phyloP scores from a whole-genome alignment of 73 alveolate species.

The Uronychia binucleata region DNA sequence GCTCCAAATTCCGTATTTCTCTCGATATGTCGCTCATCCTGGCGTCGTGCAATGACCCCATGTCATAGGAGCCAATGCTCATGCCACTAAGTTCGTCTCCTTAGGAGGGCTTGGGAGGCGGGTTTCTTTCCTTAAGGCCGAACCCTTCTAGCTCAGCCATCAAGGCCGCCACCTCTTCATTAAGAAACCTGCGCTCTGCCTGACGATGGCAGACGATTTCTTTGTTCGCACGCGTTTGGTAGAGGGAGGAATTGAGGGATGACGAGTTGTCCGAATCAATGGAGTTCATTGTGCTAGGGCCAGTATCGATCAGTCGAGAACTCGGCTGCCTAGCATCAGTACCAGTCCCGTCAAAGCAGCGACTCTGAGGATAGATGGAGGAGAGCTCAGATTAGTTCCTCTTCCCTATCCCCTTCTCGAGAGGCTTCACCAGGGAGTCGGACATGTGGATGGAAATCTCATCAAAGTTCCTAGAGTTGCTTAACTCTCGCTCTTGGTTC shows the following conservation, averaged over 20 bases:
- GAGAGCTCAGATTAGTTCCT: too few relatives aligned
- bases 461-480: too few relatives aligned
- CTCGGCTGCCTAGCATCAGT: too few relatives aligned
- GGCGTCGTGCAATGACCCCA: background rate
- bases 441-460: too few relatives aligned
- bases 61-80: background rate
- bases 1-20: background rate
- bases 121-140: background rate
- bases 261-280: background rate
- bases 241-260: background rate
- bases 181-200: background rate
- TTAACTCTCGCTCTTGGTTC: too few relatives aligned
- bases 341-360: too few relatives aligned
- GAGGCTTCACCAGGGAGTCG: too few relatives aligned
- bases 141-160: background rate
- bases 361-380: too few relatives aligned
- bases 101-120: background rate
- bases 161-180: background rate
- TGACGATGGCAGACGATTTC: background rate
- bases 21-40: background rate
- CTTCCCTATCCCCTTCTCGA: background rate
- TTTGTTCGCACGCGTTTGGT: background rate
- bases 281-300: background rate
- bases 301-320: too few relatives aligned
- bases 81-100: background rate